These are phyloP conservation scores for Tolypocladium tropicale DNA, from an alignment of 2,329 filamentous ascomycete genomes.

Conservation along the genomic window DNA sequence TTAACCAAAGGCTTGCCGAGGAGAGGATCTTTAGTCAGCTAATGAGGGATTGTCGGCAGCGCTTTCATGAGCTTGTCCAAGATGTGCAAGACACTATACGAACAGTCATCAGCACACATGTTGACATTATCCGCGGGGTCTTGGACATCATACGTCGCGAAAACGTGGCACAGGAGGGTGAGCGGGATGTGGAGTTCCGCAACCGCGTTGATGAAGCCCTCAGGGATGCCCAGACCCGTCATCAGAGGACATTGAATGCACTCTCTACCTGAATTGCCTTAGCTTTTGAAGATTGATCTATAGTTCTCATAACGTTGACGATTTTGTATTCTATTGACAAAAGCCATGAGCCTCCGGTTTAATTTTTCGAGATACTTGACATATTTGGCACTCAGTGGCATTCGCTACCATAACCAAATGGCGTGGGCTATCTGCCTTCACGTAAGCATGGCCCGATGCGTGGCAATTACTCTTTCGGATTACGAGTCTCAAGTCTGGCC, in stretches of 20 bases:
- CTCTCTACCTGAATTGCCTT: neutral
- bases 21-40: conserved; percentile 19
- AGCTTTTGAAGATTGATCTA: no score
- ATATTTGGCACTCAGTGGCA: no score
- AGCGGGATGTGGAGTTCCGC: conserved; percentile 24
- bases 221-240: neutral
- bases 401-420: no score
- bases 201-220: conserved; percentile 14
- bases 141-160: conserved; percentile 27
- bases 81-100: conserved; percentile 12
- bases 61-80: conserved; percentile 11
- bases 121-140: conserved; percentile 15
- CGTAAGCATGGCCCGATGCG: no score
- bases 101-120: conserved; percentile 8
- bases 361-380: no score
- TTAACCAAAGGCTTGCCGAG: conserved; percentile 14
- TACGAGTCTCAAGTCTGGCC: no score
- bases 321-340: no score
- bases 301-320: no score
- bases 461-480: no score
- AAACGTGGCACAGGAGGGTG: conserved; percentile 24
- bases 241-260: neutral
- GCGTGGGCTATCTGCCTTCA: no score
- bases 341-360: no score
- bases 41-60: conserved; percentile 13